Conservation (phyloP, 2,329 filamentous ascomycete species). For the Aspergillus sojae region DNA sequence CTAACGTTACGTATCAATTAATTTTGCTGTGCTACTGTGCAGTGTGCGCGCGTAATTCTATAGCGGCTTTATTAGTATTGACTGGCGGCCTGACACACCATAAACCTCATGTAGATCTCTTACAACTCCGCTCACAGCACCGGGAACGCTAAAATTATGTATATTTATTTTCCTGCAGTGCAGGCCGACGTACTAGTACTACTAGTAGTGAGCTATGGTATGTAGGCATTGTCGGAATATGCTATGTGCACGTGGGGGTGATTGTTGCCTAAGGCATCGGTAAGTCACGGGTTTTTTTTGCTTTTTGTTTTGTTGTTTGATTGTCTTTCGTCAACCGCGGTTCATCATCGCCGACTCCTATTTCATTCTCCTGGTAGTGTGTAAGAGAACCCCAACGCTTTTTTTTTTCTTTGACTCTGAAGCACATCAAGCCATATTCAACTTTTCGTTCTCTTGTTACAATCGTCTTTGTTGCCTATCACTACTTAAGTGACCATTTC, state of each 20-base stretch:
- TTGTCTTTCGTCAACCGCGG: neutral
- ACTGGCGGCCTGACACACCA: neutral
- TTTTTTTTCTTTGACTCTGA: neutral
- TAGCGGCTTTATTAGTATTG: neutral
- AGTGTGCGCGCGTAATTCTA: neutral
- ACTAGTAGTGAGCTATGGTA: too few relatives aligned
- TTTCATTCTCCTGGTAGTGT: neutral
- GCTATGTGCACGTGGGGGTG: too few relatives aligned
- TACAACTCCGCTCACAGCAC: neutral
- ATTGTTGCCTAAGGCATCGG: neutral
- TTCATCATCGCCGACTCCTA: neutral
- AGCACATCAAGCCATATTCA: neutral
- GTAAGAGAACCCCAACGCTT: neutral
- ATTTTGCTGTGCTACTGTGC: neutral
- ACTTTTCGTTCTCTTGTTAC: neutral
- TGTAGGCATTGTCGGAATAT: too few relatives aligned
- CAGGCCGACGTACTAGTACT: too few relatives aligned
- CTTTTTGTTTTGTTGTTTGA: neutral
- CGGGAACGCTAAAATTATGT: neutral
- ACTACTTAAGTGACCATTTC: neutral
- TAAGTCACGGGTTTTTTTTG: neutral
- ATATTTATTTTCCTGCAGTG: too few relatives aligned
- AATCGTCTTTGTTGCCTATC: neutral
- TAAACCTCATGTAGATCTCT: too few relatives aligned
- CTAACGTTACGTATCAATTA: neutral